Conservation (phyloP, 495 filamentous ascomycete species). For the Podospora tetraspora region DNA sequence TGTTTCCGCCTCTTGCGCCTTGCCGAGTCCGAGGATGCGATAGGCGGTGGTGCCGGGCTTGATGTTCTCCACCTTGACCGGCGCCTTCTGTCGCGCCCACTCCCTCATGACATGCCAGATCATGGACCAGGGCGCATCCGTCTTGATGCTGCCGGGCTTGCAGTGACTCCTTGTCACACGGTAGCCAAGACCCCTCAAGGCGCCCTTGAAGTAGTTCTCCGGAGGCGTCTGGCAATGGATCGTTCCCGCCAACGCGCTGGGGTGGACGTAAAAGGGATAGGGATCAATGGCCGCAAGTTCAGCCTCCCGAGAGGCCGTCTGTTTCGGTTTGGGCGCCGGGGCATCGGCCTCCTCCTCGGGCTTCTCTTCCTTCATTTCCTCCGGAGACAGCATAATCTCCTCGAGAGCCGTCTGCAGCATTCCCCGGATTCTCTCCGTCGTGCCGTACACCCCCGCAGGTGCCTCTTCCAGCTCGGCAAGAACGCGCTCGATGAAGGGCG, state of each 20-base stretch:
- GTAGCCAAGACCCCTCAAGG: constrained; percentile 74
- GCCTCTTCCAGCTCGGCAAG: constrained; percentile 60
- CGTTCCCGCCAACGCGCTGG: constrained; percentile 62
- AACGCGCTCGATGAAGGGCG: constrained; percentile 70
- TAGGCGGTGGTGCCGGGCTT: constrained; percentile 63
- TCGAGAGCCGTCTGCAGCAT: constrained; percentile 87
- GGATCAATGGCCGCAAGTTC: constrained; percentile 56
- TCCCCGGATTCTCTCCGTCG: constrained; percentile 73
- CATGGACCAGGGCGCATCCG: constrained; percentile 79
- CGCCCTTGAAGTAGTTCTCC: constrained; percentile 68
- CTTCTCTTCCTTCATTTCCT: constrained; percentile 22
- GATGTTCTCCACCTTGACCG: constrained; percentile 65
- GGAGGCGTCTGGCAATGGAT: constrained; percentile 72
- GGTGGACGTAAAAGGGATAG: constrained; percentile 84
- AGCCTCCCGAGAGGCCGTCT: constrained; percentile 34
- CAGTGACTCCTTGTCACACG: constrained; percentile 75
- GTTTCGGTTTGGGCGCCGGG: constrained; percentile 23
- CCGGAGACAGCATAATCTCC: constrained; percentile 47
- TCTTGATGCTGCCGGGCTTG: constrained; percentile 82
- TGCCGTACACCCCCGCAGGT: constrained; percentile 64
- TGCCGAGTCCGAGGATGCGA: constrained; percentile 45
- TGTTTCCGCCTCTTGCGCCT: constrained; percentile 15
- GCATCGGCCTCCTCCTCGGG: constrained; percentile 7
- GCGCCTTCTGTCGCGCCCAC: constrained; percentile 73
- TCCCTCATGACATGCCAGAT: constrained; percentile 94